These are phyloP conservation scores for Vigna hirtella DNA, from an alignment of 306 rosid species.

Conservation along the genomic window DNA sequence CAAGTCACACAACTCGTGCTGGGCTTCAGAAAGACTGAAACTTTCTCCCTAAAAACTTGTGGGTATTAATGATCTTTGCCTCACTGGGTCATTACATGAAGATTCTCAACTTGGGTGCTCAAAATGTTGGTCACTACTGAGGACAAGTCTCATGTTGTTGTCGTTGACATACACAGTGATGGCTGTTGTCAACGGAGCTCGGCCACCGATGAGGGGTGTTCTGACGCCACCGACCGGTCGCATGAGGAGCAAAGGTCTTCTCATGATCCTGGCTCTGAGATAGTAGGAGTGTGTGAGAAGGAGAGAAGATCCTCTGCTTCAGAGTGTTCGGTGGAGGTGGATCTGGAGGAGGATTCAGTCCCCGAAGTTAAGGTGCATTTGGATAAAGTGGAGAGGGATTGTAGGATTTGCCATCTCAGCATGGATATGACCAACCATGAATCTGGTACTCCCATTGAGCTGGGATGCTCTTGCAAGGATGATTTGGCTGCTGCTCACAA, in stretches of 20 bases:
- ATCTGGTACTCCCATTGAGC: conserved; percentile 83
- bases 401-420: conserved; percentile 79
- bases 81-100: conserved; percentile 65
- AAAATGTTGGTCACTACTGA: conserved; percentile 57
- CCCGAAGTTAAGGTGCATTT: conserved; percentile 62
- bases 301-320: conserved; percentile 62
- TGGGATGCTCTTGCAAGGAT: conserved; percentile 91
- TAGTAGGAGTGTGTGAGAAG: conserved; percentile 53
- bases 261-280: conserved; percentile 55
- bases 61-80: conserved; percentile 58
- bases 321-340: conserved; percentile 69
- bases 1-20: conserved; percentile 37
- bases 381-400: conserved; percentile 78
- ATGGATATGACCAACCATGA: conserved; percentile 78
- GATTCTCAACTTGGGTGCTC: conserved; percentile 61
- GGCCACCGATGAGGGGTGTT: conserved; percentile 30
- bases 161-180: conserved; percentile 46
- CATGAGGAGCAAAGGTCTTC: conserved; percentile 54
- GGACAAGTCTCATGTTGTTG: conserved; percentile 51
- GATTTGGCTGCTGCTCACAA: conserved; percentile 97
- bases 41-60: conserved; percentile 46
- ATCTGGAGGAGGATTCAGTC: conserved; percentile 61
- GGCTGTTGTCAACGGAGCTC: conserved; percentile 55
- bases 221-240: conserved; percentile 33
- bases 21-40: conserved; percentile 38